phyloP scores from a whole-genome alignment of 345 rosid genomes.

The Mercurialis annua region DNA sequence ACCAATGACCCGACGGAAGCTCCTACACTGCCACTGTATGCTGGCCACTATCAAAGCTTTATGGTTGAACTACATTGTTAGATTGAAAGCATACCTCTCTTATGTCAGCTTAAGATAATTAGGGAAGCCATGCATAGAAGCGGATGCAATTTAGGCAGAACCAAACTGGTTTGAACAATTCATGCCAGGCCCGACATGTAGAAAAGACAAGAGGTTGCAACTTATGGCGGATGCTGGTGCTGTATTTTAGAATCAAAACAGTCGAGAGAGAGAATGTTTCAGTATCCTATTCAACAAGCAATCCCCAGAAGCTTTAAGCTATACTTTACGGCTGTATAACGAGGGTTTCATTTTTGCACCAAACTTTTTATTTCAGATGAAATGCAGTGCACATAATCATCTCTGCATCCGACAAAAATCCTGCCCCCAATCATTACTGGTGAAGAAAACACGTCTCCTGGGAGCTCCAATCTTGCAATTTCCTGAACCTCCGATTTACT shows the following conservation, averaged over 20 bases:
- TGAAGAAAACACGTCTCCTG: slow-evolving; percentile 79
- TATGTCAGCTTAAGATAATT: not conserved
- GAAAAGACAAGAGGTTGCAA: not conserved
- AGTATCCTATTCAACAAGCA: not conserved
- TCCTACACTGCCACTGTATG: not conserved
- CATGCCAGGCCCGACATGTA: not conserved
- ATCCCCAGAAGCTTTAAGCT: not conserved
- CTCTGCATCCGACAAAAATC: slow-evolving; percentile 87
- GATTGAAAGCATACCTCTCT: not conserved
- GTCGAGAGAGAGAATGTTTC: not conserved
- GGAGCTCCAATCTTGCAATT: slow-evolving; percentile 49
- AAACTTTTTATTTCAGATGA: not conserved
- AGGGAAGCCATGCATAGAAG: not conserved
- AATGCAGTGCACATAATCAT: slow-evolving; percentile 71
- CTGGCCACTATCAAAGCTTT: not conserved
- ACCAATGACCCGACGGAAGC: not conserved
- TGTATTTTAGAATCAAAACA: not conserved
- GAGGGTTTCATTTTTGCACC: not conserved
- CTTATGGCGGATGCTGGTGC: not conserved
- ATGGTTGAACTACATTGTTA: not conserved
- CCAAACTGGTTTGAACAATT: not conserved
- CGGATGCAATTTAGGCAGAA: not conserved
- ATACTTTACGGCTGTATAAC: not conserved
- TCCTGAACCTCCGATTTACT: slow-evolving; percentile 42
- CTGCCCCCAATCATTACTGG: slow-evolving; percentile 90